phyloP scores from a whole-genome alignment of 2,329 filamentous ascomycete species.

The Lecanicillium sp. region DNA sequence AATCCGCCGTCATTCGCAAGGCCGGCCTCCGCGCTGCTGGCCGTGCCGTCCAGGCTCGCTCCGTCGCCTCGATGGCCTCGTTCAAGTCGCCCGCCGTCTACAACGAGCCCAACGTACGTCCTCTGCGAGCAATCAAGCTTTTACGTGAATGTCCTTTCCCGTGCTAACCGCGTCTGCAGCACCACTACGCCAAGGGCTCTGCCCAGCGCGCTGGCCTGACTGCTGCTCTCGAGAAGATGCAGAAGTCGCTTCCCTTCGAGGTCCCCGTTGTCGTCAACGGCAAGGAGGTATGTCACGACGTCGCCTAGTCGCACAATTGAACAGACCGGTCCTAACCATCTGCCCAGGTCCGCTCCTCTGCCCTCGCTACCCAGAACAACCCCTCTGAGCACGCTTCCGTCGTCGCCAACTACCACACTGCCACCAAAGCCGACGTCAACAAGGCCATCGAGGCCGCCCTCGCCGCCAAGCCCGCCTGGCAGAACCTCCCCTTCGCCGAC shows the following conservation, averaged over 20 bases:
- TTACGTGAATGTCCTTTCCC: constrained; percentile 3
- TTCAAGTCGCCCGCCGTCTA: constrained; percentile 83
- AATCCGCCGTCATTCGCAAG: constrained; percentile 27
- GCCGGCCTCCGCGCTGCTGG: constrained; percentile 28
- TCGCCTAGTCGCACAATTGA: background rate
- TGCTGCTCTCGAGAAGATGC: constrained; percentile 64
- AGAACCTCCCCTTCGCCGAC: constrained; percentile 79
- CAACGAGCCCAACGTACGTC: constrained; percentile 92
- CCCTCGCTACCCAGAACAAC: constrained; percentile 67
- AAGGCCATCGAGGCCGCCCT: constrained; percentile 79
- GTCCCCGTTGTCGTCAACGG: constrained; percentile 81
- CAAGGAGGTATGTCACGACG: constrained; percentile 55
- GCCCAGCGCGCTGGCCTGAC: constrained; percentile 70
- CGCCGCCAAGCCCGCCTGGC: constrained; percentile 81
- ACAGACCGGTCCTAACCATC: background rate
- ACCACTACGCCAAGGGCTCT: constrained; percentile 83
- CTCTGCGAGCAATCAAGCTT: background rate
- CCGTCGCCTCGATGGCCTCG: constrained; percentile 59
- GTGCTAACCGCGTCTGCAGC: constrained; percentile 44
- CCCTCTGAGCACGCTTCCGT: constrained; percentile 72
- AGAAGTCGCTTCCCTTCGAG: constrained; percentile 63
- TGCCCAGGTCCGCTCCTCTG: constrained; percentile 57
- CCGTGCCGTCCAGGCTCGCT: constrained; percentile 25
- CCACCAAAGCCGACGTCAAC: constrained; percentile 67
- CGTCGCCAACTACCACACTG: constrained; percentile 80